Evolutionary conservation across 225 moss, liverwort and hornwort genomes (phyloP).

Genomic region (Physcomitrium patens): DNA sequence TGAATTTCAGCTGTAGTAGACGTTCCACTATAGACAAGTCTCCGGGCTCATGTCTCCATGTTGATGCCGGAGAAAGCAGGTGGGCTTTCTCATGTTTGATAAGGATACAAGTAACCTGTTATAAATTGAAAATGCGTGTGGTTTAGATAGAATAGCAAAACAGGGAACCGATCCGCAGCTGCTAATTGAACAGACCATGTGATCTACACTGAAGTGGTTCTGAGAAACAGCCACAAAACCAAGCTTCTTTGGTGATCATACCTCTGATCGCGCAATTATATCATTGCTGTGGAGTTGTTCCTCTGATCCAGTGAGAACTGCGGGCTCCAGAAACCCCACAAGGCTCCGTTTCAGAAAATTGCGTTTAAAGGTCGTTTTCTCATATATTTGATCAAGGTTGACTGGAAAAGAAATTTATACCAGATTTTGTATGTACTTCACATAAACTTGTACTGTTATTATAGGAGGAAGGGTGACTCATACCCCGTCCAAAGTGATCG

Average conservation of each 20-base stretch:
- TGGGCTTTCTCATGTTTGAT: conserved; percentile 43
- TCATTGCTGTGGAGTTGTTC: conserved; percentile 42
- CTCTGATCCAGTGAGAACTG: conserved; percentile 39
- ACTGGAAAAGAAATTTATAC: background rate
- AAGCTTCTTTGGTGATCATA: background rate
- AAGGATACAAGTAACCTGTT: conserved; percentile 58
- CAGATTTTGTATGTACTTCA: background rate
- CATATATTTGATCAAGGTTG: background rate
- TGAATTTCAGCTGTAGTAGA: conserved; percentile 43
- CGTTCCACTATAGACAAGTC: conserved; percentile 36
- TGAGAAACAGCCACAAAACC: background rate
- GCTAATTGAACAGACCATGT: no score
- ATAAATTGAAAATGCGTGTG: background rate
- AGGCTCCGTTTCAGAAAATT: background rate
- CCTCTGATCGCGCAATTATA: conserved; percentile 47
- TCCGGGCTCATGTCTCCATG: conserved; percentile 45
- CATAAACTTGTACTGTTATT: background rate
- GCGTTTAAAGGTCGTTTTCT: background rate
- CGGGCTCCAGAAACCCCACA: conserved; percentile 11
- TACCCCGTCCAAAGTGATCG: conserved; percentile 64
- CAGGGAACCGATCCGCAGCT: background rate
- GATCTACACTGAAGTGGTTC: background rate
- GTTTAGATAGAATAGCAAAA: conserved; percentile 5
- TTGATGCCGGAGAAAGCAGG: conserved; percentile 43
- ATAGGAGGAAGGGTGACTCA: background rate